Conservation (phyloP, 345 rosid species). For the Sapria himalayana region DNA sequence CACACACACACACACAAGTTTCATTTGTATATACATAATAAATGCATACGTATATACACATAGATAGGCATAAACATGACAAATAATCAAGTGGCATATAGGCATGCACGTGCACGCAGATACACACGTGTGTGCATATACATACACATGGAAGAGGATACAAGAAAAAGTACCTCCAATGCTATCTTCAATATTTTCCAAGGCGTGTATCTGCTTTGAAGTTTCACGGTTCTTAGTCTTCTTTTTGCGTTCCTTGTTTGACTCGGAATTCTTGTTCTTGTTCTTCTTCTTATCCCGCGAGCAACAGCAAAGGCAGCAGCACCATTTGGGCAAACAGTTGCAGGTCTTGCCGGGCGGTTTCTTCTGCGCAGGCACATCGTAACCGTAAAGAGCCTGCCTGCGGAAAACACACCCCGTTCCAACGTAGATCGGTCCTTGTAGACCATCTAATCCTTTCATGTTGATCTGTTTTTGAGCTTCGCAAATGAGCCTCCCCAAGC, state of each 20-base stretch:
- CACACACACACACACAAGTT: too few relatives aligned
- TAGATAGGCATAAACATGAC: not conserved
- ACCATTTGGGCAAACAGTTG: slow-evolving; percentile 97
- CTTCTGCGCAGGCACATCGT: slow-evolving; percentile 81
- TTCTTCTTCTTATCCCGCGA: too few relatives aligned
- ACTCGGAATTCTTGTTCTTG: slow-evolving; percentile 52
- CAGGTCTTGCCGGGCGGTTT: slow-evolving; percentile 75
- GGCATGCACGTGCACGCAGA: too few relatives aligned
- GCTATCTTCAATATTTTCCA: slow-evolving; percentile 66
- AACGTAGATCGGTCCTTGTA: slow-evolving; percentile 93
- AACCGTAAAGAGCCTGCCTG: slow-evolving; percentile 84
- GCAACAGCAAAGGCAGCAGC: slow-evolving; percentile 51
- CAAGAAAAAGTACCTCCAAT: slow-evolving; percentile 44
- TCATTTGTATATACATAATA: slow-evolving; percentile 1
- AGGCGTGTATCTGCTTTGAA: slow-evolving; percentile 78
- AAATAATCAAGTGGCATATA: not conserved
- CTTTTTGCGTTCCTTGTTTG: slow-evolving; percentile 36
- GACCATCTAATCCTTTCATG: slow-evolving; percentile 96
- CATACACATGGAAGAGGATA: not conserved
- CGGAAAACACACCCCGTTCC: slow-evolving; percentile 97
- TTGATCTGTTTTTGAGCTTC: slow-evolving; percentile 42
- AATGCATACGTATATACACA: not conserved
- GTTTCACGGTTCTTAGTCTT: slow-evolving; percentile 51
- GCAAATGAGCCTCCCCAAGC: slow-evolving; percentile 5
- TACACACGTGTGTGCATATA: too few relatives aligned